Evolutionary conservation across 2,329 filamentous ascomycete genomes (phyloP).

Genomic region (Colletotrichum simmondsii): DNA sequence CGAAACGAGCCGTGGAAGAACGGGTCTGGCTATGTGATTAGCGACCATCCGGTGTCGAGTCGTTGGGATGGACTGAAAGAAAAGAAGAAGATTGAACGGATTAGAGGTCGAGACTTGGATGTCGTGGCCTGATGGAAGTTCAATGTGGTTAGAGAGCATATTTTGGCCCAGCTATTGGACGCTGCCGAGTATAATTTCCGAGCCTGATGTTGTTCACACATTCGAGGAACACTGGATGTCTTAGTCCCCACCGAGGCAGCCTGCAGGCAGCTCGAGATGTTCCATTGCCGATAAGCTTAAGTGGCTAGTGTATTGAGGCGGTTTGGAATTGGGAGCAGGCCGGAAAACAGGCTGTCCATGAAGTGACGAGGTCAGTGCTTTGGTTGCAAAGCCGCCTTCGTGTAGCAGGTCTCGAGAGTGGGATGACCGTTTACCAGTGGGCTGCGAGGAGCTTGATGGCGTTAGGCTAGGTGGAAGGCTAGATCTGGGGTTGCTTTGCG

Average conservation of each 20-base stretch:
- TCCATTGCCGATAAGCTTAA: conserved; percentile 27
- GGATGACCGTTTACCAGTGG: neutral
- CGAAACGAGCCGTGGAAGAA: neutral
- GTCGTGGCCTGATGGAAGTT: neutral
- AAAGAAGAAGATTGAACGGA: neutral
- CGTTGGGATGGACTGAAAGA: conserved; percentile 6
- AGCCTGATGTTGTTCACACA: conserved; percentile 7
- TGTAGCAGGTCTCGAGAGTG: neutral
- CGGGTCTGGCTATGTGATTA: neutral
- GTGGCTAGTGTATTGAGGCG: conserved; percentile 21
- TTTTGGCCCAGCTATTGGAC: conserved; percentile 21
- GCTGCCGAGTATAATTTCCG: neutral
- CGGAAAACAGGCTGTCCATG: neutral
- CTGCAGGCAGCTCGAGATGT: neutral
- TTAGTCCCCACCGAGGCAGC: neutral
- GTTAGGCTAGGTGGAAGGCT: neutral
- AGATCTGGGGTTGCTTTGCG: neutral
- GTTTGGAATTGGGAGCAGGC: conserved; percentile 5
- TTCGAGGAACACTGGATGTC: conserved; percentile 1
- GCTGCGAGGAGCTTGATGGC: neutral
- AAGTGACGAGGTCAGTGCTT: conserved; percentile 5
- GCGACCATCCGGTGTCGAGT: conserved; percentile 21
- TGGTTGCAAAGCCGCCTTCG: neutral
- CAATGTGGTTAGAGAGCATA: conserved; percentile 11
- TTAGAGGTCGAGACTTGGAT: neutral